phyloP scores from a whole-genome alignment of 352 stramenopile genomes.

The Aphanomyces euteiches region DNA sequence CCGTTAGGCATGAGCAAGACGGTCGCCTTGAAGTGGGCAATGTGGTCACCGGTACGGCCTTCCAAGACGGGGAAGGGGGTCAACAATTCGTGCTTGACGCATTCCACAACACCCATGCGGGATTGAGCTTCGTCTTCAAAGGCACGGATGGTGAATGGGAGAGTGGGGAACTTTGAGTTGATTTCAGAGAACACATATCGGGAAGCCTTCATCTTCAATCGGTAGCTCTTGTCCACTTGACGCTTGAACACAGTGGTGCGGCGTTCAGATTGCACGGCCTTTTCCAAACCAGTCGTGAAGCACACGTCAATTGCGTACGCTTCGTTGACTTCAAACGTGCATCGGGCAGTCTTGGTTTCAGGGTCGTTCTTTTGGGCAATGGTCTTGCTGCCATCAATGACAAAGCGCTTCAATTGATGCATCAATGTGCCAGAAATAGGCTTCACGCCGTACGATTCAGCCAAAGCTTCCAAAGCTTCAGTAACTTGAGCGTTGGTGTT shows the following conservation, averaged over 20 bases:
- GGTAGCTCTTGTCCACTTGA: conserved; percentile 98
- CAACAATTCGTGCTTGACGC: conserved; percentile 96
- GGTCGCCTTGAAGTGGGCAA: conserved; percentile 99
- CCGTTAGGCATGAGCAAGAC: conserved; percentile 96
- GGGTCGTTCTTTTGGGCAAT: conserved; percentile 90
- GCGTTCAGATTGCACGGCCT: conserved; percentile 84
- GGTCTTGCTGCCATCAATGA: conserved; percentile 98
- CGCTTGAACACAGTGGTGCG: conserved; percentile 99
- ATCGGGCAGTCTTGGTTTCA: conserved; percentile 80
- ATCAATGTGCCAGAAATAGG: conserved; percentile 96
- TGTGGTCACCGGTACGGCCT: conserved; percentile 91
- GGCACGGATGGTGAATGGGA: conserved; percentile 97
- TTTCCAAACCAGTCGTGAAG: conserved; percentile 97
- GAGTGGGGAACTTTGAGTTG: conserved; percentile 96
- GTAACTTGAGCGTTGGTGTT: conserved; percentile 96
- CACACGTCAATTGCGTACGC: conserved; percentile 99
- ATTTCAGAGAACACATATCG: conserved; percentile 97
- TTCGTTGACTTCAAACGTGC: conserved; percentile 95
- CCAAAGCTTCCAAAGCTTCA: conserved; percentile 92
- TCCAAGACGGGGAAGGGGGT: conserved; percentile 97
- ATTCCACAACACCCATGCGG: conserved; percentile 98
- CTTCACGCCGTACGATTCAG: conserved; percentile 95
- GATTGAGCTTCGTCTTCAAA: conserved; percentile 95
- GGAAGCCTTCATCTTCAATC: conserved; percentile 92
- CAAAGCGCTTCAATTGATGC: conserved; percentile 99